Conservation (phyloP, 148 eudicot species). For the Arctostaphylos glauca region DNA sequence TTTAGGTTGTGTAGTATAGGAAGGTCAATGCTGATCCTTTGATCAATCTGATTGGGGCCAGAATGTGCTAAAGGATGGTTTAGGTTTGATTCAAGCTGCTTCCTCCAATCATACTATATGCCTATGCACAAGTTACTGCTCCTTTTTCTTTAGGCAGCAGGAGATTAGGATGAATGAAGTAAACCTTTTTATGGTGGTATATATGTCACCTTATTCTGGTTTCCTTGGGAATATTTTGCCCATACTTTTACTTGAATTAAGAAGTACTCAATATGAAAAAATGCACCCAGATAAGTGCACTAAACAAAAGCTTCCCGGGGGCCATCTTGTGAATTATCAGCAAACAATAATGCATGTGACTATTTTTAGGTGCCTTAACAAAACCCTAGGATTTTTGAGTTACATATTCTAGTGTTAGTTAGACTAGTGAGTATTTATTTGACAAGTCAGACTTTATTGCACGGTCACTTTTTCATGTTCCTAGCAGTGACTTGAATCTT, state of each 20-base stretch:
- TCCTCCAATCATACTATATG: neutral
- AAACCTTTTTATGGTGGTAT: neutral
- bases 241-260: neutral
- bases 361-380: neutral
- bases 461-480: neutral
- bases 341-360: neutral
- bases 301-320: neutral
- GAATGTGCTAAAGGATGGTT: neutral
- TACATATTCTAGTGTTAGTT: neutral
- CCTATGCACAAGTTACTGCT: neutral
- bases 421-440: neutral
- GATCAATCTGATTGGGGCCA: neutral
- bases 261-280: neutral
- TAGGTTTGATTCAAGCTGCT: neutral
- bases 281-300: neutral
- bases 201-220: neutral
- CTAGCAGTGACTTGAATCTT: neutral
- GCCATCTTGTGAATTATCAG: neutral
- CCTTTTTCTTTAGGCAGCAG: neutral
- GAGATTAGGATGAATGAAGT: neutral
- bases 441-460: neutral
- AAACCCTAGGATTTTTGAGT: too few species aligned
- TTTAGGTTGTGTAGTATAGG: neutral
- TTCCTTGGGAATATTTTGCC: neutral
- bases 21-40: slow-evolving; percentile 1